Conservation (phyloP, 306 rosid species). For the Vigna trinervia region DNA sequence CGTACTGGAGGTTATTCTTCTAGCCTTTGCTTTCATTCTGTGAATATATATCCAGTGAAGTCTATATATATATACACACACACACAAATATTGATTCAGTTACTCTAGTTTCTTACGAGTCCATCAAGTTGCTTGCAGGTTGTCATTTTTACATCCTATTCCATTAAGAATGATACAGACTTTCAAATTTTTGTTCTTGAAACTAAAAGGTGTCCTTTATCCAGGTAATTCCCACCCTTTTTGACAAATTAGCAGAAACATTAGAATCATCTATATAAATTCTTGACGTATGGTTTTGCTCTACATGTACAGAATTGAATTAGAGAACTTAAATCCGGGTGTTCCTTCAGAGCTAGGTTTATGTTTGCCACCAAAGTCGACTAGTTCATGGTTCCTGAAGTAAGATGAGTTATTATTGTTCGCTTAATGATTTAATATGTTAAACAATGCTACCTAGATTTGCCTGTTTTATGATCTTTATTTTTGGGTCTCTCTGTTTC, state of each 20-base stretch:
- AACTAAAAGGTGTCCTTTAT: constrained; percentile 64
- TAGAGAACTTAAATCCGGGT: constrained; percentile 53
- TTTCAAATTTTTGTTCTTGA: constrained; percentile 68
- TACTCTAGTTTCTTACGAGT: constrained; percentile 40
- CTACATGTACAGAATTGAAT: constrained; percentile 65
- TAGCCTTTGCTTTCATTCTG: constrained; percentile 36
- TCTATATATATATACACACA: background rate
- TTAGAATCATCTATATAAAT: constrained; percentile 33
- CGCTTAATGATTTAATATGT: constrained; percentile 20
- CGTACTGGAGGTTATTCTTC: constrained; percentile 75
- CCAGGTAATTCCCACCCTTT: constrained; percentile 60
- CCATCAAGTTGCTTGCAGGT: constrained; percentile 64
- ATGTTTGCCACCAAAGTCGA: constrained; percentile 72
- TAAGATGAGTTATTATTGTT: constrained; percentile 55
- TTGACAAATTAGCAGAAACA: constrained; percentile 20
- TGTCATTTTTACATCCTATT: constrained; percentile 80
- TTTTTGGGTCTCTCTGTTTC: constrained; percentile 38
- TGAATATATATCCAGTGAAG: constrained; percentile 37
- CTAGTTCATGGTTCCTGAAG: constrained; percentile 86
- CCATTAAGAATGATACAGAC: constrained; percentile 78
- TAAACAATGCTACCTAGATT: constrained; percentile 39
- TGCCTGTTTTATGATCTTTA: constrained; percentile 39
- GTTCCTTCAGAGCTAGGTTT: constrained; percentile 74
- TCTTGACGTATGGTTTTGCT: constrained; percentile 40
- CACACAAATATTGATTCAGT: background rate